A percentile compares a stretch with the other conserved stretches of the same genome.
Conservation (phyloP, 164 flowering plant genomes). For the Taxillus chinensis region DNA sequence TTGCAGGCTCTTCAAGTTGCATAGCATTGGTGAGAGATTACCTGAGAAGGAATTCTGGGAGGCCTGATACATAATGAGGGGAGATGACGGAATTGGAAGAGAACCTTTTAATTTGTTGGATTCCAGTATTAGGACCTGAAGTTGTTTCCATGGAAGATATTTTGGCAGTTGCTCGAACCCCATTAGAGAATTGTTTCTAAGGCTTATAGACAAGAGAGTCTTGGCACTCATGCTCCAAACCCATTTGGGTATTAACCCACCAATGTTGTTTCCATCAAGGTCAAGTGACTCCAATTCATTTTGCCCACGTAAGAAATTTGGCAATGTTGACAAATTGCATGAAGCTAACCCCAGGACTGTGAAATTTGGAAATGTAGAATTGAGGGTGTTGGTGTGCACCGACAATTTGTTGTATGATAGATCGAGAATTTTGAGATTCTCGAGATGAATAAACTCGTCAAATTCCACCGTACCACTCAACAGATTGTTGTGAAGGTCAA, state of each 20-base stretch:
- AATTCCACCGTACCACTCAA: slow-evolving; percentile 17
- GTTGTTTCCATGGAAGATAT: background rate
- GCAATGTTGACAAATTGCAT: slow-evolving; percentile 1
- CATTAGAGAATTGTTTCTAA: background rate
- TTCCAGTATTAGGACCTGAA: background rate
- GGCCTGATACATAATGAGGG: background rate
- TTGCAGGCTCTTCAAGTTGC: background rate
- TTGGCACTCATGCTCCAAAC: background rate
- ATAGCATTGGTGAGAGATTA: background rate
- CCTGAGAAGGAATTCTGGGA: background rate
- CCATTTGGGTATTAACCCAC: slow-evolving; percentile 5
- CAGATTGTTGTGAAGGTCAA: background rate
- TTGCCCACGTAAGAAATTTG: slow-evolving; percentile 3
- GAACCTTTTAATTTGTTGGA: background rate
- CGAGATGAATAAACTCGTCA: background rate
- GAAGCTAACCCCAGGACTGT: background rate
- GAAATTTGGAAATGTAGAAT: background rate
- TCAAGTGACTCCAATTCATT: slow-evolving; percentile 2
- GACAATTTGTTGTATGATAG: slow-evolving; percentile 7
- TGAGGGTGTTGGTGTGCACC: background rate
- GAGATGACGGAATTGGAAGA: background rate
- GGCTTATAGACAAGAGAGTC: too few species aligned
- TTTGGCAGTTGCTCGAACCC: background rate
- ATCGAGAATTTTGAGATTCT: background rate
- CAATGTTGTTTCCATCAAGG: slow-evolving; percentile 10